These are phyloP conservation scores for Dalbergia oliveri DNA, from an alignment of 306 rosid genomes.

Conservation along the genomic window DNA sequence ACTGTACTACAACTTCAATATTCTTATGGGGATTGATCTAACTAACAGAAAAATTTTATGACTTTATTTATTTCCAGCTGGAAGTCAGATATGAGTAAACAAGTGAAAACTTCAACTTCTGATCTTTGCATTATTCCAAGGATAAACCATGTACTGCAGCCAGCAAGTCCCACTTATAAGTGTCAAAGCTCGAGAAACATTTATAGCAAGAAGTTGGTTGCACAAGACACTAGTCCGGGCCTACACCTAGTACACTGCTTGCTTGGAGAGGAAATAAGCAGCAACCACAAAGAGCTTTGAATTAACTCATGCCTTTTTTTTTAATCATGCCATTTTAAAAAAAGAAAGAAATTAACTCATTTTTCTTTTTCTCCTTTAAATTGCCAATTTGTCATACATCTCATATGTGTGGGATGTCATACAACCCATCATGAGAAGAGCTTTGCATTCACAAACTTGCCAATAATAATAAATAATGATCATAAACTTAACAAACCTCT, in stretches of 20 bases:
- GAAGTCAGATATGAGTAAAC: too few relatives aligned
- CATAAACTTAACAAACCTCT: constrained; percentile 1
- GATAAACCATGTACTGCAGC: too few relatives aligned
- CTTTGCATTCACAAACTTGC: constrained; percentile 42
- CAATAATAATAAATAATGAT: constrained; percentile 38
- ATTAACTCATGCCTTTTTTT: too few relatives aligned
- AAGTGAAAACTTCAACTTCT: too few relatives aligned
- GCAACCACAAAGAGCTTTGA: neutral
- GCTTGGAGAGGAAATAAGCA: constrained; percentile 1
- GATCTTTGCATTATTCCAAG: too few relatives aligned
- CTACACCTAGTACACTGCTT: neutral
- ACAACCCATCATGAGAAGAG: neutral
- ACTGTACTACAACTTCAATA: too few relatives aligned
- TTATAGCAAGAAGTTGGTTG: constrained; percentile 20
- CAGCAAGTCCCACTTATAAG: too few relatives aligned
- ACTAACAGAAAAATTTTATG: too few relatives aligned
- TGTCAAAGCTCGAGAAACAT: constrained; percentile 26
- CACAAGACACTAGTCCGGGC: constrained; percentile 13
- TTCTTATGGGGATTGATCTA: too few relatives aligned
- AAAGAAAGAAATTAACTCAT: too few relatives aligned
- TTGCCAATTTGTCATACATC: neutral
- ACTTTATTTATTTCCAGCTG: too few relatives aligned
- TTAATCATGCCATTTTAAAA: too few relatives aligned
- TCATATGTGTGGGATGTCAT: neutral
- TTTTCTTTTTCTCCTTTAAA: neutral